phyloP scores from a whole-genome alignment of 2,329 filamentous ascomycete species.

The Colletotrichum tamarilloi region DNA sequence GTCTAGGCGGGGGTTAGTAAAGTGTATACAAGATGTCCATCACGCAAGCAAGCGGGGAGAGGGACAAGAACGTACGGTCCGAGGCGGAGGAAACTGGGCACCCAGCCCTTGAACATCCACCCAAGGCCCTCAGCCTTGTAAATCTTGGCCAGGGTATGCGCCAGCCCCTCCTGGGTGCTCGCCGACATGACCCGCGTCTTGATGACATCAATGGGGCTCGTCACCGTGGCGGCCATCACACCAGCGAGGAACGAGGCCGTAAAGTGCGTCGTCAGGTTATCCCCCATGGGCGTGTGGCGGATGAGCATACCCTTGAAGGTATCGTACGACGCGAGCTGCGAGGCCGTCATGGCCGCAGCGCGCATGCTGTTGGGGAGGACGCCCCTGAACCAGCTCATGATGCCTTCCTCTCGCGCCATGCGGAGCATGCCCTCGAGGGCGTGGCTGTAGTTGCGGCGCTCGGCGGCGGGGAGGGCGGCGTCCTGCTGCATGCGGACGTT shows the following conservation, averaged over 20 bases:
- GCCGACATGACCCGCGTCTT: slow-evolving; percentile 90
- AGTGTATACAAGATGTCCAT: background rate
- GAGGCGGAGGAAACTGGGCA: slow-evolving; percentile 77
- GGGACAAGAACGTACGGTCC: slow-evolving; percentile 63
- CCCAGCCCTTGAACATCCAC: slow-evolving; percentile 94
- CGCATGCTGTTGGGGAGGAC: slow-evolving; percentile 85
- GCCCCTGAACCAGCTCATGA: slow-evolving; percentile 81
- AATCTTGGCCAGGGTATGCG: slow-evolving; percentile 72
- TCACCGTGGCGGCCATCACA: slow-evolving; percentile 86
- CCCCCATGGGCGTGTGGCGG: slow-evolving; percentile 71
- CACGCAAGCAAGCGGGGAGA: background rate
- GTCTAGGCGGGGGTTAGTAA: slow-evolving; percentile 53
- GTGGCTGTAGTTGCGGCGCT: slow-evolving; percentile 89
- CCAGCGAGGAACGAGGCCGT: slow-evolving; percentile 81
- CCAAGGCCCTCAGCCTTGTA: slow-evolving; percentile 76
- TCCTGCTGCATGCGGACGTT: slow-evolving; percentile 99
- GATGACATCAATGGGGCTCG: slow-evolving; percentile 87
- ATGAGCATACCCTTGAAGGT: slow-evolving; percentile 80
- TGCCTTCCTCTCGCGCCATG: slow-evolving; percentile 89
- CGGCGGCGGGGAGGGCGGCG: slow-evolving; percentile 76
- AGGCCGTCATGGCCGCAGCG: slow-evolving; percentile 88
- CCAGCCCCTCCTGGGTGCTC: slow-evolving; percentile 61
- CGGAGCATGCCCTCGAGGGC: slow-evolving; percentile 87
- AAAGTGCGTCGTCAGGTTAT: slow-evolving; percentile 83
- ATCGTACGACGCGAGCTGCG: slow-evolving; percentile 87